Evolutionary conservation across 495 filamentous ascomycete species (phyloP).

Genomic region (Penicillium mononematosum): DNA sequence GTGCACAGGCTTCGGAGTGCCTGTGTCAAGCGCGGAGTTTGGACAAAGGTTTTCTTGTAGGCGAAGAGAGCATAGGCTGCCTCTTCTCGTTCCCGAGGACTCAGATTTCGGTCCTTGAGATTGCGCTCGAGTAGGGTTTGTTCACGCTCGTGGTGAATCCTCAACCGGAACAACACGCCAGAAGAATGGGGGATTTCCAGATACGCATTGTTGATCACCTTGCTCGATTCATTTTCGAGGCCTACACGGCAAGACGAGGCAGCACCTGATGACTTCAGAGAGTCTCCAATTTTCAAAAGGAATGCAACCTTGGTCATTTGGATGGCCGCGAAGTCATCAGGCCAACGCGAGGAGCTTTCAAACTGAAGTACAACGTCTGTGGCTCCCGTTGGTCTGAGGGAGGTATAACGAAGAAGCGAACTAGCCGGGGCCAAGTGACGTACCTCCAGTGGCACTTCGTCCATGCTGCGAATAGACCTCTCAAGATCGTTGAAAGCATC

Average conservation of each 20-base stretch:
- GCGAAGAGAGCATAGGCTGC: constrained; percentile 63
- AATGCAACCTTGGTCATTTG: constrained; percentile 94
- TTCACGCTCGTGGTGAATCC: constrained; percentile 77
- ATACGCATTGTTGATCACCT: constrained; percentile 74
- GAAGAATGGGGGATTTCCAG: constrained; percentile 74
- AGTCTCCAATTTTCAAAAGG: constrained; percentile 73
- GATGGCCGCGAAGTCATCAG: constrained; percentile 83
- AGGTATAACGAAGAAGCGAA: constrained; percentile 70
- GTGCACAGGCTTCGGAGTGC: constrained; percentile 75
- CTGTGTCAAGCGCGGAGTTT: constrained; percentile 75
- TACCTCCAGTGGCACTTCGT: constrained; percentile 76
- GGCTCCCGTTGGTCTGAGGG: constrained; percentile 48
- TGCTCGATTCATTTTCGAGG: constrained; percentile 68
- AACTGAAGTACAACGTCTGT: constrained; percentile 81
- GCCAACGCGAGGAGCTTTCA: constrained; percentile 91
- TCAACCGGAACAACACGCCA: constrained; percentile 57
- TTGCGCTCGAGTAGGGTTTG: constrained; percentile 73
- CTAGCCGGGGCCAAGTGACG: constrained; percentile 72
- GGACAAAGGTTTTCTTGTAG: constrained; percentile 69
- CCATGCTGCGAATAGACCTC: constrained; percentile 67
- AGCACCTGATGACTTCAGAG: constrained; percentile 57
- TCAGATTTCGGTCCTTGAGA: constrained; percentile 67
- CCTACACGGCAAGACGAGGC: constrained; percentile 60
- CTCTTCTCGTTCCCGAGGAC: constrained; percentile 61
- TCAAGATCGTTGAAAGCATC: constrained; percentile 69